Percentiles rank a stretch among this genome's conserved stretches.
phyloP scores from a whole-genome alignment of 257 asterid species.

The Asclepias syriaca region DNA sequence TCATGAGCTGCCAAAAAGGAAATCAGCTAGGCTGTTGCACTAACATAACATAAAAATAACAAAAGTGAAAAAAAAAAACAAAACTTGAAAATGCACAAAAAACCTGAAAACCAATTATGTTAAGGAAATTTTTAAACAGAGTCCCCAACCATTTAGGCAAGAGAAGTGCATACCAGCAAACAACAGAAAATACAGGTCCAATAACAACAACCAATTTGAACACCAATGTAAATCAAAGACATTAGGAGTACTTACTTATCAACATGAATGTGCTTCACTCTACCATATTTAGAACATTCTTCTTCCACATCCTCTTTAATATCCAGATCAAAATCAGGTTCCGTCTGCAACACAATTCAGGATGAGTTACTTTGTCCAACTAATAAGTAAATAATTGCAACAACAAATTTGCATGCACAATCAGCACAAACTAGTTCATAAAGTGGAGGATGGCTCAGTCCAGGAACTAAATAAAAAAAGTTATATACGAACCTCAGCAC shows the following conservation, averaged over 20 bases:
- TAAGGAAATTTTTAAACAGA: not conserved
- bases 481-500: slow-evolving; percentile 64
- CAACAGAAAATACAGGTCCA: not conserved
- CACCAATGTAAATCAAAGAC: not conserved
- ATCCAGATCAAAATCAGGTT: slow-evolving; percentile 90
- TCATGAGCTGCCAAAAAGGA: not conserved
- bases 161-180: not conserved
- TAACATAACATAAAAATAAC: not conserved
- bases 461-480: not conserved
- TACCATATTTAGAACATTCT: slow-evolving; percentile 91
- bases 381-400: not conserved
- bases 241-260: slow-evolving; percentile 63
- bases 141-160: not conserved
- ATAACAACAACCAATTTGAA: not conserved
- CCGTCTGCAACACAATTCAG: slow-evolving; percentile 47
- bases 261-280: slow-evolving; percentile 78
- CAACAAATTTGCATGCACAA: not conserved
- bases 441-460: not conserved
- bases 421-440: not conserved
- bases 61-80: not conserved
- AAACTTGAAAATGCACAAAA: not conserved
- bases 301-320: slow-evolving; percentile 84
- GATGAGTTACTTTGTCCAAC: not conserved
- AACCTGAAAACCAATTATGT: not conserved
- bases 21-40: not conserved